Evolutionary conservation across 345 rosid genomes (phyloP).

Genomic region (Syzygium jambos): DNA sequence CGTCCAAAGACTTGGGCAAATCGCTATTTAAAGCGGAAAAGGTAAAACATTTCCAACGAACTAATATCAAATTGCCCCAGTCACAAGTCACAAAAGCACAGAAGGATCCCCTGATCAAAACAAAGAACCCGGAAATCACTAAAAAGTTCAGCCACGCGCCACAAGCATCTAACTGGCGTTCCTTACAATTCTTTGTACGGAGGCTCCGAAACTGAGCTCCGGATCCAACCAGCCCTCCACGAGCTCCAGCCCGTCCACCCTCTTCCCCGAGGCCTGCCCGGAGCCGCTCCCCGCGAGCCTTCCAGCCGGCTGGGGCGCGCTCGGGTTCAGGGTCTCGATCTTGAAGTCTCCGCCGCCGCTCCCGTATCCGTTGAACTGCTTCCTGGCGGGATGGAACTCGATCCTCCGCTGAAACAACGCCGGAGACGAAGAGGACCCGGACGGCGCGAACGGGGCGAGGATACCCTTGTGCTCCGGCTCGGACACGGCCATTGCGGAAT

Average conservation of each 20-base stretch:
- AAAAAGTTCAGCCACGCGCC: neutral
- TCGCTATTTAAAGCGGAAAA: neutral
- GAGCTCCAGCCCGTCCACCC: conserved; percentile 38
- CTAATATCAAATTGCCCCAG: neutral
- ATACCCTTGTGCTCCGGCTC: neutral
- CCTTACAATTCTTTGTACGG: conserved; percentile 79
- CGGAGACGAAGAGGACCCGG: neutral
- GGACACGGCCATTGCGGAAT: neutral
- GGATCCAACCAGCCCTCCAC: conserved; percentile 55
- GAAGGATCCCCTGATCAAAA: neutral
- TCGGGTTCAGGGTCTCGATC: conserved; percentile 72
- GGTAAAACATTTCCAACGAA: neutral
- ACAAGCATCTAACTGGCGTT: neutral
- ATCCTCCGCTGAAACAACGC: conserved; percentile 25
- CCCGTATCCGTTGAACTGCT: conserved; percentile 32
- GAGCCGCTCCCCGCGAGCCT: conserved; percentile 1
- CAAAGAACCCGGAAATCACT: neutral
- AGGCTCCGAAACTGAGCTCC: conserved; percentile 45
- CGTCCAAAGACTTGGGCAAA: neutral
- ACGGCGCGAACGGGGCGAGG: neutral
- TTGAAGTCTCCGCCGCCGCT: conserved; percentile 39
- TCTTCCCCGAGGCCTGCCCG: conserved; percentile 14
- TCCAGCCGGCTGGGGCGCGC: conserved; percentile 13
- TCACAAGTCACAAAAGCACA: neutral
- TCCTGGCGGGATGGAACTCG: conserved; percentile 62